Conservation (phyloP, 768 basidiomycete species). For the Tephrocybe sp. region DNA sequence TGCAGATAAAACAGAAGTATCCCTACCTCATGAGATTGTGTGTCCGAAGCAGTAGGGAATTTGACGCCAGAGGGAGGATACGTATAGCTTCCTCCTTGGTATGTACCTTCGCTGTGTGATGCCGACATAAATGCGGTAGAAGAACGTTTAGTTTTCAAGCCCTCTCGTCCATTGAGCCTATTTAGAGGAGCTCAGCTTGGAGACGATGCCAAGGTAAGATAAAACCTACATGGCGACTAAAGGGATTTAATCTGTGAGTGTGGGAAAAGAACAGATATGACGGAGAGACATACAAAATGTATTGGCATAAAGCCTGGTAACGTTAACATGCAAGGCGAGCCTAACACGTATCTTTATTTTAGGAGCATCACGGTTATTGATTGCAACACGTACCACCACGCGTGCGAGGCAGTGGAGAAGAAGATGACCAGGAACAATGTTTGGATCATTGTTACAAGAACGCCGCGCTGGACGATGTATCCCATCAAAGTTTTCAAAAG, state of each 20-base stretch:
- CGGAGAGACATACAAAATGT: slow-evolving; percentile 33
- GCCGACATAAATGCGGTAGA: slow-evolving; percentile 1
- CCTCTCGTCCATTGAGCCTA: slow-evolving; percentile 6
- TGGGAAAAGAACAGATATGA: neutral
- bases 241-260: neutral
- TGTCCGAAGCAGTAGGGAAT: neutral
- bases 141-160: neutral
- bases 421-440: slow-evolving; percentile 32
- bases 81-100: neutral
- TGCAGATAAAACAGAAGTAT: too few relatives aligned
- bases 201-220: too few relatives aligned
- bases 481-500: slow-evolving; percentile 32
- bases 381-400: slow-evolving; percentile 29
- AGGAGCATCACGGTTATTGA: neutral
- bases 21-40: slow-evolving; percentile 1
- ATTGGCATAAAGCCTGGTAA: slow-evolving; percentile 40
- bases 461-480: slow-evolving; percentile 33
- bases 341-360: slow-evolving; percentile 14
- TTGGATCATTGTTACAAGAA: slow-evolving; percentile 36
- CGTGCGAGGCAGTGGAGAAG: slow-evolving; percentile 25
- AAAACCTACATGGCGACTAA: slow-evolving; percentile 8
- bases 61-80: slow-evolving; percentile 3
- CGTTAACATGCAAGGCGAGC: slow-evolving; percentile 39
- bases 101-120: neutral
- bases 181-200: neutral